Percentiles rank a stretch among this genome's conserved stretches.
Conservation (phyloP, 306 rosid genomes). For the Clitoria ternatea region DNA sequence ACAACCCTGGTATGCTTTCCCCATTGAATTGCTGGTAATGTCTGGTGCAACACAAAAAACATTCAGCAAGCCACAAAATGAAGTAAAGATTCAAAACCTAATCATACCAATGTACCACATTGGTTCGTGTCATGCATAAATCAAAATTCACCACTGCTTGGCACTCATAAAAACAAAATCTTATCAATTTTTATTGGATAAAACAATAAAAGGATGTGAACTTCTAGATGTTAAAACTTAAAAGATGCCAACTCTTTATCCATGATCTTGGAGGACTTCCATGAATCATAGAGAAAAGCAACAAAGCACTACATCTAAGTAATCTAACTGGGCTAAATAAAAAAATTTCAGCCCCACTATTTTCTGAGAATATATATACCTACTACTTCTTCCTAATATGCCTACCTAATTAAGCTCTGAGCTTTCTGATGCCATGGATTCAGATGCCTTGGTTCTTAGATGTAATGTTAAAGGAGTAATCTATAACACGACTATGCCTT, state of each 20-base stretch:
- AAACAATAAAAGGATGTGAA: neutral
- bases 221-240: neutral
- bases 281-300: neutral
- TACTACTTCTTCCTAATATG: neutral
- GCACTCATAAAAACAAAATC: neutral
- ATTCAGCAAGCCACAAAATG: neutral
- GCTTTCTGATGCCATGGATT: neutral
- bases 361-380: neutral
- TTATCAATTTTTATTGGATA: neutral
- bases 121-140: neutral
- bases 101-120: neutral
- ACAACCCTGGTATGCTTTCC: slow-evolving; percentile 74
- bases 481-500: neutral
- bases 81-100: slow-evolving; percentile 5
- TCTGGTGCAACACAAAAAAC: slow-evolving; percentile 36
- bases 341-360: neutral
- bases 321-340: neutral
- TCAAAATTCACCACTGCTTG: neutral
- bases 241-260: neutral
- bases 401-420: neutral
- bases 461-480: neutral
- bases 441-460: neutral
- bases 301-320: neutral
- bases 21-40: slow-evolving; percentile 58
- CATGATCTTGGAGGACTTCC: neutral